These are phyloP conservation scores for Suhomyces faveliae DNA, from an alignment of 805 yeast genomes.

Conservation along the genomic window DNA sequence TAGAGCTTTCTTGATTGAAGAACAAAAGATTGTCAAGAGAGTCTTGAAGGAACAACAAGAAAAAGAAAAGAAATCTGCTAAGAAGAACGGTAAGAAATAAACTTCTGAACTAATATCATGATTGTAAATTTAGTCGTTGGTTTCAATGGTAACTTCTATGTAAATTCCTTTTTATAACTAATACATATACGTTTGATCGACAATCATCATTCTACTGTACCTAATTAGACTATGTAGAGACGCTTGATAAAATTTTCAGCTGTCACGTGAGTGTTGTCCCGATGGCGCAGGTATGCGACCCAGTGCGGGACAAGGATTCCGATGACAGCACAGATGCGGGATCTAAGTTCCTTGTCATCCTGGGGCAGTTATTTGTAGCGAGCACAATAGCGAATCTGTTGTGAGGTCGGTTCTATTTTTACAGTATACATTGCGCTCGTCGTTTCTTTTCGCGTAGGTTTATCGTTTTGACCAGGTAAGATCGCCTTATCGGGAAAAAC, in stretches of 20 bases:
- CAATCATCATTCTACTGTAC: neutral
- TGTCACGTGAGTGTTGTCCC: neutral
- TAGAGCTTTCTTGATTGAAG: slow-evolving; percentile 99
- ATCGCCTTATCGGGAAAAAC: neutral
- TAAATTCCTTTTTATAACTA: slow-evolving; percentile 12
- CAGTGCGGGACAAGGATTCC: neutral
- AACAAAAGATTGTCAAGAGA: slow-evolving; percentile 99
- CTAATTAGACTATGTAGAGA: neutral
- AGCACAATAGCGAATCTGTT: neutral
- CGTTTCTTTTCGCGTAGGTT: neutral
- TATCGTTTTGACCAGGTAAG: neutral
- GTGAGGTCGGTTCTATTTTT: neutral
- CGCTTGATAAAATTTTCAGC: neutral
- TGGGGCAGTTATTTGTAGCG: neutral
- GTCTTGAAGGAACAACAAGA: slow-evolving; percentile 95
- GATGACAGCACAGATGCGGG: neutral
- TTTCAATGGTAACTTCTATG: slow-evolving; percentile 13
- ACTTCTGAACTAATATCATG: slow-evolving; percentile 10
- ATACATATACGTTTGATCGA: slow-evolving; percentile 13
- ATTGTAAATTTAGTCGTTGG: slow-evolving; percentile 13
- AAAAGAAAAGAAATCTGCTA: slow-evolving; percentile 64
- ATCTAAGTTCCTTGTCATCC: neutral
- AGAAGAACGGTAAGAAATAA: slow-evolving; percentile 36
- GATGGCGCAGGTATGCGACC: no score
- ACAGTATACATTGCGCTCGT: neutral